Evolutionary conservation across 371 early-diverging fungal genomes (phyloP).

Genomic region (Rhizopus stolonifer): DNA sequence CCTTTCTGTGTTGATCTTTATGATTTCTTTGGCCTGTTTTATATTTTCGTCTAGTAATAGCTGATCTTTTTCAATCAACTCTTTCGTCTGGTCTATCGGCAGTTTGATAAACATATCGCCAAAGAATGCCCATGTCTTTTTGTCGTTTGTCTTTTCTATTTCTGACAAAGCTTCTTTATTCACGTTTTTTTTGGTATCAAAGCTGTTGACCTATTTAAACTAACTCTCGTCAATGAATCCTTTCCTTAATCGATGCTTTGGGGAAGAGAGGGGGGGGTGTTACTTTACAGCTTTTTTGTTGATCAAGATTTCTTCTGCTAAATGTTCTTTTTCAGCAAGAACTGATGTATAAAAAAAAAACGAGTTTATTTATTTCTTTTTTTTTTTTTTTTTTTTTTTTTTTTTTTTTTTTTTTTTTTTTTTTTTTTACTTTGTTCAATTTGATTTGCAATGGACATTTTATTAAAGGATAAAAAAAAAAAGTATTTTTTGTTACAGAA

Average conservation of each 20-base stretch:
- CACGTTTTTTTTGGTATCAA: slow-evolving; percentile 57
- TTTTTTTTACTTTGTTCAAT: slow-evolving; percentile 29
- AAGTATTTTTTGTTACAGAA: no score
- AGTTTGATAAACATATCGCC: slow-evolving; percentile 68
- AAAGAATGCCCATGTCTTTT: slow-evolving; percentile 63
- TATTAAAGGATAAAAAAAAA: no score
- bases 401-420: no score
- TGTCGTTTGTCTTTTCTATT: slow-evolving; percentile 46
- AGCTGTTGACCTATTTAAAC: slow-evolving; percentile 54
- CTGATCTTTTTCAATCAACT: slow-evolving; percentile 52
- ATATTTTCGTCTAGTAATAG: slow-evolving; percentile 43
- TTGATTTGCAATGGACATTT: slow-evolving; percentile 14
- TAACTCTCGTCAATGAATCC: no score
- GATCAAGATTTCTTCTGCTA: slow-evolving; percentile 61
- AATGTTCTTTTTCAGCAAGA: slow-evolving; percentile 52
- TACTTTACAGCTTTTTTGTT: slow-evolving; percentile 62
- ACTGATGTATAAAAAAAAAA: slow-evolving; percentile 28
- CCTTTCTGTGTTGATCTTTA: slow-evolving; percentile 44
- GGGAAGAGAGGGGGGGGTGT: no score
- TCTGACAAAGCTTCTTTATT: slow-evolving; percentile 62
- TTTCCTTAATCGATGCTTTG: no score
- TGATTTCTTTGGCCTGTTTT: slow-evolving; percentile 34
- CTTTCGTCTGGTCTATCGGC: slow-evolving; percentile 38
- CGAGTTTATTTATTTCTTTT: not conserved
- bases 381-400: no score